Conservation (phyloP, 2,329 filamentous ascomycete genomes). For the Orbilia blumenaviensis region DNA sequence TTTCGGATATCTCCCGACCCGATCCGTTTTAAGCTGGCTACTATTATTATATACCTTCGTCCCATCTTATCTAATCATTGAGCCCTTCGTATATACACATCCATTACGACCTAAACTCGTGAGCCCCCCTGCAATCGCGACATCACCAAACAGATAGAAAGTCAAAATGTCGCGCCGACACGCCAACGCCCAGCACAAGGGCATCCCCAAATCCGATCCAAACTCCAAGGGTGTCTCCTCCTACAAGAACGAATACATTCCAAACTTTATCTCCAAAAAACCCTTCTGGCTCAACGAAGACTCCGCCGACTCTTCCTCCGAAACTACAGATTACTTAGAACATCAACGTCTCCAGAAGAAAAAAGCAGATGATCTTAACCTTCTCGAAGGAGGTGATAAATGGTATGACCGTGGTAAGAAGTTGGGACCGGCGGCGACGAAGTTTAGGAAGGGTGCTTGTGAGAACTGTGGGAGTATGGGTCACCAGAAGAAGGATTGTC, state of each 20-base stretch:
- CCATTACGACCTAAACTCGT: not conserved
- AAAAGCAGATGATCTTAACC: constrained; percentile 67
- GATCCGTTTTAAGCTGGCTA: not conserved
- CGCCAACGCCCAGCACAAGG: constrained; percentile 24
- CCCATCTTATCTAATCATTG: constrained; percentile 33
- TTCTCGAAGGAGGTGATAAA: constrained; percentile 70
- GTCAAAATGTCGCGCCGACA: constrained; percentile 41
- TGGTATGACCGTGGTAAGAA: constrained; percentile 95
- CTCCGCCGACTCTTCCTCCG: constrained; percentile 71
- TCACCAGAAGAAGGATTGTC: constrained; percentile 92
- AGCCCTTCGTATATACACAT: too few species aligned
- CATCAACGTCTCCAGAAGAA: constrained; percentile 86
- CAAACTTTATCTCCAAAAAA: constrained; percentile 95
- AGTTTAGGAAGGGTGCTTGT: constrained; percentile 96
- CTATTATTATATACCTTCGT: too few species aligned
- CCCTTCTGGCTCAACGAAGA: constrained; percentile 92
- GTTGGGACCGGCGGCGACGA: constrained; percentile 85
- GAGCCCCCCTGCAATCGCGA: not conserved
- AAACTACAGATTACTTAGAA: constrained; percentile 79
- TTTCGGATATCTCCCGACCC: not conserved
- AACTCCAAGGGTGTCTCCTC: constrained; percentile 49
- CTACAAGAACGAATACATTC: constrained; percentile 93
- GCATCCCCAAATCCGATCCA: constrained; percentile 30
- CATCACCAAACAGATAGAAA: not conserved
- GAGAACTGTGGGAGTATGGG: constrained; percentile 98